Evolutionary conservation across 208 protist genomes (phyloP).

Genomic region (Acanthamoeba castellanii): DNA sequence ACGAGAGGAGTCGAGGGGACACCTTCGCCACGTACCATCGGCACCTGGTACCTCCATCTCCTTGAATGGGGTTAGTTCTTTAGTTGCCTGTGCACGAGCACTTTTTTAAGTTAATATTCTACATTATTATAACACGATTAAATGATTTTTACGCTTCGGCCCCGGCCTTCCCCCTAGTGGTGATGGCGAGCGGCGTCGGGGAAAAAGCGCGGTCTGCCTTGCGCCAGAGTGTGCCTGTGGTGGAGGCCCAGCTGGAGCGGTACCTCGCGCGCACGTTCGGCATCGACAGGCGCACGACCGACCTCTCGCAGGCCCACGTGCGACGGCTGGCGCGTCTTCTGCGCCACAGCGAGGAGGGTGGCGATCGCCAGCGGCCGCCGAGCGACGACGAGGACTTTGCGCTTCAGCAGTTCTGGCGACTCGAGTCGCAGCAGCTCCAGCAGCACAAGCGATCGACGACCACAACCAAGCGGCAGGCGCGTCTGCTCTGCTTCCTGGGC

Average conservation of each 20-base stretch:
- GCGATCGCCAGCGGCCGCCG: neutral
- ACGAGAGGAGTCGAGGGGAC: too few species aligned
- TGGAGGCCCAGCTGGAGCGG: neutral
- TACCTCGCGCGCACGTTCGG: conserved; percentile 44
- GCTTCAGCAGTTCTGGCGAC: conserved; percentile 3
- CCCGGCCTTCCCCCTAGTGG: neutral
- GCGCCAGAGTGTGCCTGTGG: neutral
- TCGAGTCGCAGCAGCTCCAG: conserved; percentile 26
- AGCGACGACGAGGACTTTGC: neutral
- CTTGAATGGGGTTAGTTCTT: neutral
- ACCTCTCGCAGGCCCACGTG: neutral
- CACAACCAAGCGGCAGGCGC: neutral
- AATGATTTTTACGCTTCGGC: neutral
- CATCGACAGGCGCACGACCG: conserved; percentile 28
- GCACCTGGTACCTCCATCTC: neutral
- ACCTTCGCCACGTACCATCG: too few species aligned
- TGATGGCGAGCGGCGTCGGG: neutral
- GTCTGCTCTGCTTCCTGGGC: conserved; percentile 32
- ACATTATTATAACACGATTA: neutral
- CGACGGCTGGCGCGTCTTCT: conserved; percentile 25
- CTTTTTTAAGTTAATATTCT: neutral
- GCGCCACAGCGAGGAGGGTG: neutral
- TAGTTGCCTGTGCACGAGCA: neutral
- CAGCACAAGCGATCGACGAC: neutral
- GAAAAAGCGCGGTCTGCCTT: neutral